Base-by-base conservation (phyloP, 352 stramenopile genomes). In the Pythium monospermum region DNA sequence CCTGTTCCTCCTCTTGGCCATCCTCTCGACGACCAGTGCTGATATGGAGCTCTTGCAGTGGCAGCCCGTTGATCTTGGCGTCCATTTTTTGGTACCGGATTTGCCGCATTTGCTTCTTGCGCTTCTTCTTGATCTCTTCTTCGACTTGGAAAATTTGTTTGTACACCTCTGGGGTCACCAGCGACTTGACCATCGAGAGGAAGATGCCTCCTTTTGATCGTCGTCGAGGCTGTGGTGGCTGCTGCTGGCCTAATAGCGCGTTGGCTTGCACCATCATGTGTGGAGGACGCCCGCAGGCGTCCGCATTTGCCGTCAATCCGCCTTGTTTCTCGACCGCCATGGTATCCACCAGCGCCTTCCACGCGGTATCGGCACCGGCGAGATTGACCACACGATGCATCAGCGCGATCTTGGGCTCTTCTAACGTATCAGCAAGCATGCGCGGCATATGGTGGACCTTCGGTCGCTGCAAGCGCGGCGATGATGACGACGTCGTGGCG, bases 91-190 rank as follows among this genome's bases (percentile, higher is more conserved):
- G 74, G 11, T 74, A 61, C 30, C 67, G 61, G 16, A 71, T 69
- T 33, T 63, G 61, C 36, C 68, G 64, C 33, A 71, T 57, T 3
- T 68, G 66, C 43, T 86, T 86, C 64, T 85, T 84, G 30, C 64
- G 60, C 26, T 85, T 73, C 57, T 91, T 88, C 61, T 91, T 91
- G 46, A 83, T 71, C 28, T 69, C 49, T 30, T 83, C 68, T 50
- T 91, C 80, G 16, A 91, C 61, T 49, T 80, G 75, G 49, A 88
- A 91, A 49, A 91, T 88, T 15, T 77, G 61, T 18, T 76, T 73
- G 57, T 91, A 91, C 46, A 66, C 64, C 19, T 91, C 77, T 38
- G 76, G 79, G 0, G 69, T 49, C 68, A 87, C 80, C 31, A 75
- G 66, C 0, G 77, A 68, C 41, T 83, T 80, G 22, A 91, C 61